phyloP scores from a whole-genome alignment of 1,284 basidiomycete species.

The Rhodotorula glutinis region DNA sequence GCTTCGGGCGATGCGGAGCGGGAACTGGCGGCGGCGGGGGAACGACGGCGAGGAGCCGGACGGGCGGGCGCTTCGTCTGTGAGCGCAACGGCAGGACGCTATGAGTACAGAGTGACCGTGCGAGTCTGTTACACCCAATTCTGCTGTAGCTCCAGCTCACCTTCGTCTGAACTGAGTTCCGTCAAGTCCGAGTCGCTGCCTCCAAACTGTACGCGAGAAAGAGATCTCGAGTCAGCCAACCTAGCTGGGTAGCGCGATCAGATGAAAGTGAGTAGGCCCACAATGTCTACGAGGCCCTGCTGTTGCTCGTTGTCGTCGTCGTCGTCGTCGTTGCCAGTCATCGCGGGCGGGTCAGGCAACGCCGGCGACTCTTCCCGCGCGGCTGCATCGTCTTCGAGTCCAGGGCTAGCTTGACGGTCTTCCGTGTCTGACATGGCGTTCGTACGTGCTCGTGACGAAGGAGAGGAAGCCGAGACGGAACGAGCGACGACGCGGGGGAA shows the following conservation, averaged over 20 bases:
- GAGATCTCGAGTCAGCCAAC: not conserved
- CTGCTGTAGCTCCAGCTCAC: not conserved
- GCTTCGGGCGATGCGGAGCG: conserved; percentile 10
- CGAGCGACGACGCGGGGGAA: too few species aligned
- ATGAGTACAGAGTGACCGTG: not conserved
- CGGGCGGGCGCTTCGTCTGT: not conserved
- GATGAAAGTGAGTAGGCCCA: not conserved
- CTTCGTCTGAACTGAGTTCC: conserved; percentile 19
- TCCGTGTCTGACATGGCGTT: conserved; percentile 12
- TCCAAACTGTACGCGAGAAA: conserved; percentile 17
- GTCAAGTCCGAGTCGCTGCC: conserved; percentile 28
- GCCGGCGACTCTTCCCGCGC: not conserved
- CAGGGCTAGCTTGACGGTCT: not conserved
- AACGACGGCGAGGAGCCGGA: conserved; percentile 4
- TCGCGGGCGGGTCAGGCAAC: not conserved
- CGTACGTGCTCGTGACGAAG: not conserved
- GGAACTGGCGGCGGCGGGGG: conserved; percentile 8
- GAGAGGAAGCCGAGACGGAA: not conserved
- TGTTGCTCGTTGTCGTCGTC: not conserved
- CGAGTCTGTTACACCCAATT: not conserved
- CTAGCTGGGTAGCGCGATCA: not conserved
- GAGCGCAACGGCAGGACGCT: accelerated
- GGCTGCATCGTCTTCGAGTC: not conserved
- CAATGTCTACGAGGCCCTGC: conserved; percentile 1
- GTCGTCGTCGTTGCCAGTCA: too few species aligned